Percentiles rank a stretch among this genome's conserved stretches.
Conservation (phyloP, 257 asterid species). For the Solanum paucissectum region DNA sequence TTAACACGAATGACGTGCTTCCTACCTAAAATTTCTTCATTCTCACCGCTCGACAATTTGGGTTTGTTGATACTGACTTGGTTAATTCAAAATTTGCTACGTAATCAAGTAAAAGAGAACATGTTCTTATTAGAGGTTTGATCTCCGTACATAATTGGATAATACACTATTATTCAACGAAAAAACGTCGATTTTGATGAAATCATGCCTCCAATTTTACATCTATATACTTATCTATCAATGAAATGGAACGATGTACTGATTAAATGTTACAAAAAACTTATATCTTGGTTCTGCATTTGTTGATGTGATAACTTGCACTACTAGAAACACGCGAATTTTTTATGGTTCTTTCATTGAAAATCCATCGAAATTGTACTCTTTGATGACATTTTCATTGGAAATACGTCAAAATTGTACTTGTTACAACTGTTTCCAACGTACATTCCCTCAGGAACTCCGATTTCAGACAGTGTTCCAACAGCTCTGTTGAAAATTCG, state of each 20-base stretch:
- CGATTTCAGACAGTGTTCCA: neutral
- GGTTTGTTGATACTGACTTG: neutral
- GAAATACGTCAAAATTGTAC: neutral
- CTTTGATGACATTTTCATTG: neutral
- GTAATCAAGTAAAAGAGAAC: neutral
- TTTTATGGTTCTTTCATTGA: neutral
- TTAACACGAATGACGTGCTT: neutral
- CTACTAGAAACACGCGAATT: neutral
- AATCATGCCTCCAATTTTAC: neutral
- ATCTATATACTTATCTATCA: slow-evolving; percentile 10
- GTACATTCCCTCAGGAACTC: neutral
- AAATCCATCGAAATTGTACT: neutral
- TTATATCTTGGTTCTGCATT: neutral
- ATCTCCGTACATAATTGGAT: neutral
- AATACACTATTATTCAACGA: neutral
- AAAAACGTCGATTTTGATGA: neutral
- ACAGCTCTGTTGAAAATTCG: neutral
- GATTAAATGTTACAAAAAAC: neutral
- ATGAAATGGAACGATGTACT: neutral
- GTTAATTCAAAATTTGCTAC: neutral
- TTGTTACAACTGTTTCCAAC: neutral
- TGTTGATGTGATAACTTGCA: neutral
- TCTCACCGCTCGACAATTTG: neutral
- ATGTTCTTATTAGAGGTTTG: neutral
- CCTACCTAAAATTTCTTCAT: neutral